Conservation (phyloP, 1,284 basidiomycete genomes). For the Pholiota adiposa region DNA sequence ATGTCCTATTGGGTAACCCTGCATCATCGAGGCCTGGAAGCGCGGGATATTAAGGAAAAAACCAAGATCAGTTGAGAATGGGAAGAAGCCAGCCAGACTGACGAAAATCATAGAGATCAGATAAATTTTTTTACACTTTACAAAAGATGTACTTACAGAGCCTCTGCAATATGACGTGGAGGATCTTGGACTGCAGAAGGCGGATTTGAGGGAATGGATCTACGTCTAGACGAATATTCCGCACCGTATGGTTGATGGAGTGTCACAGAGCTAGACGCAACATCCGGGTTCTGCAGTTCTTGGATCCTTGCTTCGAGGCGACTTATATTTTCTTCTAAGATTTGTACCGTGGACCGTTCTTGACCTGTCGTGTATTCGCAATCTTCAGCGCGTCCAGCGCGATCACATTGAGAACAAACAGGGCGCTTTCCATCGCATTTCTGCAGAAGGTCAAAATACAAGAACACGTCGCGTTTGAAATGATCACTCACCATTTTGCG, state of each 20-base stretch:
- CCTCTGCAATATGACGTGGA: conserved; percentile 21
- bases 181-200: conserved; percentile 24
- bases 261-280: conserved; percentile 19
- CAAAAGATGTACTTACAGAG: conserved; percentile 17
- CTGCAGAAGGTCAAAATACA: conserved; percentile 23
- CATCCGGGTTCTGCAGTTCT: conserved; percentile 34
- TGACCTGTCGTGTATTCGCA: conserved; percentile 41
- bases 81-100: conserved; percentile 39
- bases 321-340: conserved; percentile 41
- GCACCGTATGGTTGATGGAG: conserved; percentile 34
- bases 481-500: conserved; percentile 35
- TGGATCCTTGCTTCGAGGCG: conserved; percentile 40
- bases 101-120: conserved; percentile 1
- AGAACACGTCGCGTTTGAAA: neutral
- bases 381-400: conserved; percentile 38
- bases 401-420: conserved; percentile 39
- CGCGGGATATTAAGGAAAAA: conserved; percentile 41
- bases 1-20: conserved; percentile 32
- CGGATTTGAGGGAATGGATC: neutral
- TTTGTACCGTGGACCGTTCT: conserved; percentile 39
- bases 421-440: conserved; percentile 45
- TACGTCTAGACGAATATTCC: conserved; percentile 9
- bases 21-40: conserved; percentile 33
- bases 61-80: conserved; percentile 36
- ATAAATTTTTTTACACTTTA: neutral